Conservation (phyloP, 169 alveolate species). For the Cryptosporidium canis region DNA sequence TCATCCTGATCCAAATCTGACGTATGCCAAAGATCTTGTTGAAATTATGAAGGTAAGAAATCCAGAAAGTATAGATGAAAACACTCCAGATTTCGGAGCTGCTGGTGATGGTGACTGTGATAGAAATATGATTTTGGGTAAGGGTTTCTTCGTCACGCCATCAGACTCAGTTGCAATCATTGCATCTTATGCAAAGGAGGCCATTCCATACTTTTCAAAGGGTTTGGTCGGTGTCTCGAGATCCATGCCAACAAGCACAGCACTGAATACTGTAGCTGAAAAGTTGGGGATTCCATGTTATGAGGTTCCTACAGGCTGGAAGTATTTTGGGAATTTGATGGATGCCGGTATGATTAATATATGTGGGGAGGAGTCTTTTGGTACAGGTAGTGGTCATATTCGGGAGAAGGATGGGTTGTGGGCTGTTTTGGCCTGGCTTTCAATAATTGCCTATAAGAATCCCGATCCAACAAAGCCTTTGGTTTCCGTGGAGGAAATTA, state of each 20-base stretch:
- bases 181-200: constrained; percentile 86
- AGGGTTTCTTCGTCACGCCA: constrained; percentile 93
- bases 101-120: constrained; percentile 98
- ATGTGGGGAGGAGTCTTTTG: constrained; percentile 96
- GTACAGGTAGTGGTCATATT: constrained; percentile 92
- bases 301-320: constrained; percentile 98
- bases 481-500: constrained; percentile 88
- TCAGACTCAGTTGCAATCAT: constrained; percentile 94
- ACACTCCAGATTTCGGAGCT: constrained; percentile 92
- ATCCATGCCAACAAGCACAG: constrained; percentile 96
- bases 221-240: constrained; percentile 93
- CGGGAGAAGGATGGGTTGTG: constrained; percentile 97
- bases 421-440: constrained; percentile 95
- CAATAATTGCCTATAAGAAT: constrained; percentile 90
- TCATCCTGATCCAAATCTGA: constrained; percentile 92
- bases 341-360: constrained; percentile 90
- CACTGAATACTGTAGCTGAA: constrained; percentile 91
- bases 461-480: constrained; percentile 76
- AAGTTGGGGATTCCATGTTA: constrained; percentile 86
- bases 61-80: constrained; percentile 66
- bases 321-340: constrained; percentile 95
- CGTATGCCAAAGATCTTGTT: constrained; percentile 92
- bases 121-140: constrained; percentile 93
- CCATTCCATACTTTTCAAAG: constrained; percentile 84
- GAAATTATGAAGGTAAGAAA: constrained; percentile 76